phyloP scores from a whole-genome alignment of 768 basidiomycete genomes.

The Suillus weaverae region DNA sequence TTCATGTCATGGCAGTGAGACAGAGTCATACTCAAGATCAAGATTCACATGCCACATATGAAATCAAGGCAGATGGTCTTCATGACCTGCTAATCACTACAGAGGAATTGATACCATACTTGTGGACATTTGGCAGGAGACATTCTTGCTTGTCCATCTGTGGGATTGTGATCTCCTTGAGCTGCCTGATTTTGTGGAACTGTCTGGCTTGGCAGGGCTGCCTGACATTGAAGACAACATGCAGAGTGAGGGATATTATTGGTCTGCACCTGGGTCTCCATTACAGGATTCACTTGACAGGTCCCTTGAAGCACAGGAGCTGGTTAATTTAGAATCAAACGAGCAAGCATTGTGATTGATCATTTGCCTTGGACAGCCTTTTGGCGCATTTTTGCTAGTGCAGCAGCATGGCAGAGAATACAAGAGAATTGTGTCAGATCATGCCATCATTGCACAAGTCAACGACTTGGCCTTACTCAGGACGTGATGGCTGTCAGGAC shows the following conservation, averaged over 20 bases:
- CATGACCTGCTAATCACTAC: not conserved
- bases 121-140: not conserved
- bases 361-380: not conserved
- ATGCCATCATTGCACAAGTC: not conserved
- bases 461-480: not conserved
- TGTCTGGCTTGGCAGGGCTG: not conserved
- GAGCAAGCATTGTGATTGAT: not conserved
- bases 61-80: not conserved
- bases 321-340: not conserved
- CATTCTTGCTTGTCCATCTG: not conserved
- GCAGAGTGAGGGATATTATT: not conserved
- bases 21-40: not conserved
- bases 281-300: not conserved
- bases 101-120: not conserved
- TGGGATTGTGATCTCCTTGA: not conserved
- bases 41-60: not conserved
- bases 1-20: not conserved
- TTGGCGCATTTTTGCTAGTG: not conserved
- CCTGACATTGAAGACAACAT: not conserved
- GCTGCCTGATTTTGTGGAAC: not conserved
- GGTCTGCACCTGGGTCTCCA: not conserved
- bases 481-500: not conserved
- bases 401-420: not conserved
- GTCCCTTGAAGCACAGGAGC: too few species aligned
- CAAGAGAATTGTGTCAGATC: not conserved